Evolutionary conservation across 2,329 filamentous ascomycete species (phyloP), one percentile per base, ranked within the genome.

Genomic region (Calonectria naviculata): DNA sequence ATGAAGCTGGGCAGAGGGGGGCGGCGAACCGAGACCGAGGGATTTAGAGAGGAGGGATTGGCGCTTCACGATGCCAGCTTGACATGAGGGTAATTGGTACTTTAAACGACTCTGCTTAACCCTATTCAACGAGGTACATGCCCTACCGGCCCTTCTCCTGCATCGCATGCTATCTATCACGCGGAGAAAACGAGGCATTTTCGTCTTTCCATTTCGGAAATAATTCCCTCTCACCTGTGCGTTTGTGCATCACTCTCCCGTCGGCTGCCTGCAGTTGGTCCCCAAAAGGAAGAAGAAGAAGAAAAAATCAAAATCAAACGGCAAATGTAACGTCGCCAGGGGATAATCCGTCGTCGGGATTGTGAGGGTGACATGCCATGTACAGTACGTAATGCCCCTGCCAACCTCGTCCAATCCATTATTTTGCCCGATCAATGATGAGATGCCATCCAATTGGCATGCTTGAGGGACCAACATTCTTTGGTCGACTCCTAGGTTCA

Each of bases 301-400:
- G 19, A 58, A 38, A 24, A 36, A 58, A 58, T 34, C n/a, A 58
- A 58, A 58, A 38, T 7, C 8, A 58, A 44, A 28, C 15, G 56
- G 36, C 36, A 61, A 49, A 70, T 65, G 68, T 58, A 63, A 62
- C 68, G 63, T 69, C 63, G 63, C 34, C 67, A 65, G 52, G 67
- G 61, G 58, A 60, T 60, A 68, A 47, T 26, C 29, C 21, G 42
- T 42, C 49, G 44, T 65, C 67, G 67, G 67, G 62, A 46, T 58
- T 42, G 36, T 68, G 65, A 60, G 46, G 66, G 58, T 62, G 56
- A 46, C 61, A 60, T 65, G 34, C 26, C 21, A 49, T 52, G 62
- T 36, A 17, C 52, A 58, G 52, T 70, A 70, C 67, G 52, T 65
- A 65, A 70, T 44, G 29, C 19, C 54, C 54, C 42, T 67, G 65